These are phyloP conservation scores for Didymella glomerata DNA, from an alignment of 2,329 filamentous ascomycete genomes.

Conservation along the genomic window DNA sequence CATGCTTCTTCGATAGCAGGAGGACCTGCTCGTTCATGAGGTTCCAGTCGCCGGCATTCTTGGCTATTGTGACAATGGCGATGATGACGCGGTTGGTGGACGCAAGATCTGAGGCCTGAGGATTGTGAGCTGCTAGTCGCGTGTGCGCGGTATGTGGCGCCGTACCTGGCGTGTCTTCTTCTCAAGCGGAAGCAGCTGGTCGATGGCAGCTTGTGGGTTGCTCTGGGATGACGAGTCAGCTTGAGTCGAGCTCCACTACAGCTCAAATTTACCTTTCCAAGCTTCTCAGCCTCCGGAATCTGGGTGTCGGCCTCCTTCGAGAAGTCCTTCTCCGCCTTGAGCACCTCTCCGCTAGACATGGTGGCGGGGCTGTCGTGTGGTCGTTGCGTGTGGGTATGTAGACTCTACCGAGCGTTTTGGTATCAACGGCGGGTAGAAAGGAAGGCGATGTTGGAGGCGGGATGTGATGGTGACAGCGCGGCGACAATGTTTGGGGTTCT, in stretches of 20 bases:
- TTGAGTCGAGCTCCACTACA: background rate
- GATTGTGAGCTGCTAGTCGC: slow-evolving; percentile 32
- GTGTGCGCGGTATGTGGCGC: slow-evolving; percentile 15
- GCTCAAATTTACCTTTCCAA: slow-evolving; percentile 74
- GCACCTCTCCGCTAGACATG: slow-evolving; percentile 80
- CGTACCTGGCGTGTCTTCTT: slow-evolving; percentile 95
- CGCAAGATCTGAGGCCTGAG: slow-evolving; percentile 88
- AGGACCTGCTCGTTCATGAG: slow-evolving; percentile 96
- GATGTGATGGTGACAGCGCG: slow-evolving; percentile 18
- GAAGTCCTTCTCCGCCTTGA: slow-evolving; percentile 99
- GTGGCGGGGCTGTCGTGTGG: slow-evolving; percentile 40
- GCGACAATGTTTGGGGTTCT: slow-evolving; percentile 22
- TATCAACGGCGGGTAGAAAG: background rate
- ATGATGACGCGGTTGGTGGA: slow-evolving; percentile 91
- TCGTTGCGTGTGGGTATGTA: slow-evolving; percentile 6
- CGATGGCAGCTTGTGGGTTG: slow-evolving; percentile 86
- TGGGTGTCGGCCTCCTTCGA: slow-evolving; percentile 93
- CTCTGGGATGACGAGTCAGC: slow-evolving; percentile 57
- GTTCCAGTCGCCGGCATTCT: slow-evolving; percentile 90
- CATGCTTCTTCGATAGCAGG: slow-evolving; percentile 98
- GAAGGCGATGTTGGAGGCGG: background rate
- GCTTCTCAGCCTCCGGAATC: slow-evolving; percentile 87
- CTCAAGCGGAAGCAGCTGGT: slow-evolving; percentile 90
- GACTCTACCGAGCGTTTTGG: background rate
- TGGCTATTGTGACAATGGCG: slow-evolving; percentile 91